phyloP scores from a whole-genome alignment of 805 yeast genomes.

The Wickerhamiella kazuoi region DNA sequence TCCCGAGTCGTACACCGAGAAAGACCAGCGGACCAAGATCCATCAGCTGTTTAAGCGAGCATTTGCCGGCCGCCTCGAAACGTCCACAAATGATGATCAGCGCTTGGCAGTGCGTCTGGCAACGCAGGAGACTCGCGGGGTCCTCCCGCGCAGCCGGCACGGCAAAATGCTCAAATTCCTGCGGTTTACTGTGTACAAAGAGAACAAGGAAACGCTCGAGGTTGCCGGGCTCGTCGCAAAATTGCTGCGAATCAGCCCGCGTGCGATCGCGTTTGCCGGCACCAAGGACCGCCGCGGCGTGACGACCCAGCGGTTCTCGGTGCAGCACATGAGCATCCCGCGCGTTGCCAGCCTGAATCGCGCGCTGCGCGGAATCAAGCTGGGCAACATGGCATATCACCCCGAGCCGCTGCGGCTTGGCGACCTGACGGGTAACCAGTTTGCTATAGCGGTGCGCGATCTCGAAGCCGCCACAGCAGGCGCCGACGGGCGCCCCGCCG shows the following conservation, averaged over 20 bases:
- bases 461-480: constrained; percentile 31
- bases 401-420: constrained; percentile 55
- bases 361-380: constrained; percentile 53
- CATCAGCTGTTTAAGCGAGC: constrained; percentile 63
- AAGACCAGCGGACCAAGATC: constrained; percentile 53
- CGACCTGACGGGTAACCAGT: constrained; percentile 76
- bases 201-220: constrained; percentile 95
- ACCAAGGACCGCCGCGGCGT: constrained; percentile 95
- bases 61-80: constrained; percentile 58
- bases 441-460: constrained; percentile 67
- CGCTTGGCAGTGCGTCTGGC: constrained; percentile 41
- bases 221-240: constrained; percentile 60
- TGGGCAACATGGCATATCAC: constrained; percentile 64
- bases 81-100: constrained; percentile 39
- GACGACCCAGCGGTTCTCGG: constrained; percentile 67
- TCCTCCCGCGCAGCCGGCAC: constrained; percentile 20
- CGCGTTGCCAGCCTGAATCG: constrained; percentile 62
- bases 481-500: too few species aligned
- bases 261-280: constrained; percentile 67
- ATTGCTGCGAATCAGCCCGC: constrained; percentile 56
- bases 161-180: constrained; percentile 55
- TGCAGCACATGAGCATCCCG: constrained; percentile 40
- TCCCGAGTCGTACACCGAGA: constrained; percentile 39
- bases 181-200: constrained; percentile 73
- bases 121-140: constrained; percentile 14